Conservation (phyloP, 345 rosid species). For the Jatropha curcas region DNA sequence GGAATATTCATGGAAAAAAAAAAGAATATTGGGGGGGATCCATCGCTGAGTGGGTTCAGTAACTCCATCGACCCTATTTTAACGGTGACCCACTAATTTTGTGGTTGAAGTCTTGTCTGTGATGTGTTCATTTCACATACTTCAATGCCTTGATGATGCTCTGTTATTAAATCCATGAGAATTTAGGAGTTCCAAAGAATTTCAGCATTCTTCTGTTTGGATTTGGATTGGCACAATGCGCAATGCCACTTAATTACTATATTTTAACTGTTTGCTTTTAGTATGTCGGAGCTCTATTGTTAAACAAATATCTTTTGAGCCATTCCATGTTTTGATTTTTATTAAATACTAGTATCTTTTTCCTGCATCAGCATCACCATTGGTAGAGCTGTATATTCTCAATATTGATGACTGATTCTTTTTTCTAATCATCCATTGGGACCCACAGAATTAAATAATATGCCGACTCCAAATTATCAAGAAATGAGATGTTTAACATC, state of each 20-base stretch:
- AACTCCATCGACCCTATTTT: too few species aligned
- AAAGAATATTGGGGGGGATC: neutral
- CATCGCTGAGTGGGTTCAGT: too few species aligned
- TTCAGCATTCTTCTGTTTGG: neutral
- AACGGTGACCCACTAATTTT: too few species aligned
- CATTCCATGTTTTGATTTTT: neutral
- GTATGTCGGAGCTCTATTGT: neutral
- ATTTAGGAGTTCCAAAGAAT: neutral
- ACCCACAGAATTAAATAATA: neutral
- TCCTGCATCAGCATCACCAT: neutral
- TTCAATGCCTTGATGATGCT: neutral
- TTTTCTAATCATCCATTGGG: neutral
- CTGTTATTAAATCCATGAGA: neutral
- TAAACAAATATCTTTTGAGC: neutral
- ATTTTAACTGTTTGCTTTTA: neutral
- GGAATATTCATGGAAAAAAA: too few species aligned
- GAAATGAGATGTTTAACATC: neutral
- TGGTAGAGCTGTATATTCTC: neutral
- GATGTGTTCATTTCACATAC: neutral
- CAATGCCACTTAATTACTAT: neutral
- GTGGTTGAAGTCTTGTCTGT: too few species aligned
- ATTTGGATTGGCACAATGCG: neutral
- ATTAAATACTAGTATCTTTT: conserved; percentile 4
- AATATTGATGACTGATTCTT: neutral
- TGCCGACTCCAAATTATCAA: neutral